Conservation (phyloP, 805 yeast genomes). For the Kuraishia cidri region DNA sequence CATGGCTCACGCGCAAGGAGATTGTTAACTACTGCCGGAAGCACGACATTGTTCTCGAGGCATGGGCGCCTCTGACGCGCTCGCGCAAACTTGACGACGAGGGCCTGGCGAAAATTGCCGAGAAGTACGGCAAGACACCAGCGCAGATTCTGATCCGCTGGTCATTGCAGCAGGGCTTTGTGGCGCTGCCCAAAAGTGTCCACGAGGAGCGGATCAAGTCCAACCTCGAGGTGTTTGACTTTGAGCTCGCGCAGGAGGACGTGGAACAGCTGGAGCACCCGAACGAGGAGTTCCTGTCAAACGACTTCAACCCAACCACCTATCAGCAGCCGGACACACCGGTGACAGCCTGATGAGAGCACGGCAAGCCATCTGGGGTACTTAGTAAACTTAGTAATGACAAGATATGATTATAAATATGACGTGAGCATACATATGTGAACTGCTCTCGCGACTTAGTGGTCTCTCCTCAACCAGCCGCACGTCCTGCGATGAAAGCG, state of each 20-base stretch:
- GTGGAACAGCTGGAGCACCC: slow-evolving; percentile 19
- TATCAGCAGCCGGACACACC: too few relatives aligned
- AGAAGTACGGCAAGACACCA: slow-evolving; percentile 35
- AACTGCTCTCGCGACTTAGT: too few relatives aligned
- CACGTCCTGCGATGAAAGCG: too few relatives aligned
- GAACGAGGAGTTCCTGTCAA: slow-evolving; percentile 21
- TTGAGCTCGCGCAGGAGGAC: slow-evolving; percentile 26
- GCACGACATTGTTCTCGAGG: slow-evolving; percentile 43
- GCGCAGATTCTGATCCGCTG: slow-evolving; percentile 61
- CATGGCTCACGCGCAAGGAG: slow-evolving; percentile 36
- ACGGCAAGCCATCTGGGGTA: too few relatives aligned
- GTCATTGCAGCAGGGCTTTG: slow-evolving; percentile 56
- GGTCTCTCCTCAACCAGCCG: too few relatives aligned
- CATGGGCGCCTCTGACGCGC: slow-evolving; percentile 58
- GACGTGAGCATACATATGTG: too few relatives aligned
- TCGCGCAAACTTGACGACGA: slow-evolving; percentile 37
- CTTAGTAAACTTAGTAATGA: too few relatives aligned
- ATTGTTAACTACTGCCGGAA: slow-evolving; percentile 32
- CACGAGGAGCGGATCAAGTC: slow-evolving; percentile 18
- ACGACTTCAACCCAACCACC: too few relatives aligned
- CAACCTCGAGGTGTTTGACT: slow-evolving; percentile 26
- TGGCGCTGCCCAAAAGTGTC: slow-evolving; percentile 26
- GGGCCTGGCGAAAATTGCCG: slow-evolving; percentile 31
- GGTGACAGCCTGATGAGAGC: too few relatives aligned
- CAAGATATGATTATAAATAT: too few relatives aligned